These are phyloP conservation scores for Phytopythium mirpurense DNA, from an alignment of 352 stramenopile species.

Conservation along the genomic window DNA sequence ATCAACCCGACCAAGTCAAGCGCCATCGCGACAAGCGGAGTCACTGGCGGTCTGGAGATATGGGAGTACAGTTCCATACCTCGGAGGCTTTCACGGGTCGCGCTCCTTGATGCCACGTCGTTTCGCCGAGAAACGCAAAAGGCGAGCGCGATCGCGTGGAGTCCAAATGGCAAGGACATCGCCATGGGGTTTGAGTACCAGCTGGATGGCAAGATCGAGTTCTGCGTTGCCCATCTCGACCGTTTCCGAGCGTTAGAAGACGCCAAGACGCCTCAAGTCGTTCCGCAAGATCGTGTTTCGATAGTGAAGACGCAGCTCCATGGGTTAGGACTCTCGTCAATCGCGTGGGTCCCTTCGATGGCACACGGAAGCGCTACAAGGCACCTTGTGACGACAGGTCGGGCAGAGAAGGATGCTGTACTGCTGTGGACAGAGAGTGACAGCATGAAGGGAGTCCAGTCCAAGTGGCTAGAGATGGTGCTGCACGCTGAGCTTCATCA, in stretches of 20 bases:
- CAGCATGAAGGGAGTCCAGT: neutral
- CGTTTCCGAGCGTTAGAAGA: neutral
- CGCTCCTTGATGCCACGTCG: neutral
- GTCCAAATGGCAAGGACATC: neutral
- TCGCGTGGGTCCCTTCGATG: neutral
- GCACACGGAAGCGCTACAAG: neutral
- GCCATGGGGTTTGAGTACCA: neutral
- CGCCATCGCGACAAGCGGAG: neutral
- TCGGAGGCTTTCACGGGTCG: neutral
- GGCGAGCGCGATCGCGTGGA: neutral
- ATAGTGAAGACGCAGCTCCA: neutral
- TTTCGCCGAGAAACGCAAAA: neutral
- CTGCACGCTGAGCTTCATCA: neutral
- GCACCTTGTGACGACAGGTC: neutral
- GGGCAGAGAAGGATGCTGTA: neutral
- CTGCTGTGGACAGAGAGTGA: neutral
- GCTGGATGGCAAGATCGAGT: neutral
- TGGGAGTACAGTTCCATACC: neutral
- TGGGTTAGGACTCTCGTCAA: neutral
- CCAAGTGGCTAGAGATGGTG: neutral
- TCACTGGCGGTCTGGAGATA: neutral
- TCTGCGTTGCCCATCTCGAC: neutral
- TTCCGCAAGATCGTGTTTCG: neutral
- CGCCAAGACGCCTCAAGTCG: neutral
- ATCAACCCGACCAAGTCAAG: neutral